Percentiles rank a stretch among this genome's conserved stretches.
Evolutionary conservation across 2,329 filamentous ascomycete genomes (phyloP).

Genomic region (Geosmithia putterillii): DNA sequence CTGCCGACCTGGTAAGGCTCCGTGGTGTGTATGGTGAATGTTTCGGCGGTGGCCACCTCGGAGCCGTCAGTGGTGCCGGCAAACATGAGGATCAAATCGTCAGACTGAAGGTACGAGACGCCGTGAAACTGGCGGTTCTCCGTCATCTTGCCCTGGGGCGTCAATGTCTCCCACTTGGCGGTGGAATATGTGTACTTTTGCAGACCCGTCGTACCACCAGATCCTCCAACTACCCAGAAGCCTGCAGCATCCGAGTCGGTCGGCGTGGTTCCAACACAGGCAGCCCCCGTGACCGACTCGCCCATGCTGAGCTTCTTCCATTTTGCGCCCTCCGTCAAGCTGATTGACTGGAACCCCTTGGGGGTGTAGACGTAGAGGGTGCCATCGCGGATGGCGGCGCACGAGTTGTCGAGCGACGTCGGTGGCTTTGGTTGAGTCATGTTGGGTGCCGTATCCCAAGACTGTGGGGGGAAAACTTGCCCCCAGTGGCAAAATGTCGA

Average conservation of each 20-base stretch:
- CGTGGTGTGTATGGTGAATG: conserved; percentile 59
- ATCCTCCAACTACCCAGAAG: conserved; percentile 75
- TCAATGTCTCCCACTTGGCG: conserved; percentile 37
- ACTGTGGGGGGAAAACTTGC: neutral
- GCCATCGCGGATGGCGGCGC: conserved; percentile 69
- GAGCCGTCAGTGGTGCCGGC: conserved; percentile 57
- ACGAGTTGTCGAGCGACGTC: conserved; percentile 61
- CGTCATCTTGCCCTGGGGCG: conserved; percentile 33
- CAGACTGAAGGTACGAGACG: conserved; percentile 59
- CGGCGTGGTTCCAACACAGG: conserved; percentile 61
- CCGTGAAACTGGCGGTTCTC: conserved; percentile 64
- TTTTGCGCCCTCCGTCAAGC: conserved; percentile 52
- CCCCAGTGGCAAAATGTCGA: neutral
- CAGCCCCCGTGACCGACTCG: conserved; percentile 58
- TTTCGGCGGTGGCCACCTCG: conserved; percentile 51
- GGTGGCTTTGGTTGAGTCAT: conserved; percentile 67
- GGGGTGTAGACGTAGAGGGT: conserved; percentile 76
- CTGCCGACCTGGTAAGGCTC: conserved; percentile 52
- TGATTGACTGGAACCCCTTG: conserved; percentile 62
- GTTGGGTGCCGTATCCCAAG: conserved; percentile 7
- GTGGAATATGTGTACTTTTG: conserved; percentile 52
- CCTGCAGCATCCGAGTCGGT: conserved; percentile 45
- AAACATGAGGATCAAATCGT: conserved; percentile 67
- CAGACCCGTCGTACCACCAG: conserved; percentile 45
- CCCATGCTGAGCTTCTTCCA: conserved; percentile 60